phyloP scores from a whole-genome alignment of 805 yeast species.

The Candida sithepensis region DNA sequence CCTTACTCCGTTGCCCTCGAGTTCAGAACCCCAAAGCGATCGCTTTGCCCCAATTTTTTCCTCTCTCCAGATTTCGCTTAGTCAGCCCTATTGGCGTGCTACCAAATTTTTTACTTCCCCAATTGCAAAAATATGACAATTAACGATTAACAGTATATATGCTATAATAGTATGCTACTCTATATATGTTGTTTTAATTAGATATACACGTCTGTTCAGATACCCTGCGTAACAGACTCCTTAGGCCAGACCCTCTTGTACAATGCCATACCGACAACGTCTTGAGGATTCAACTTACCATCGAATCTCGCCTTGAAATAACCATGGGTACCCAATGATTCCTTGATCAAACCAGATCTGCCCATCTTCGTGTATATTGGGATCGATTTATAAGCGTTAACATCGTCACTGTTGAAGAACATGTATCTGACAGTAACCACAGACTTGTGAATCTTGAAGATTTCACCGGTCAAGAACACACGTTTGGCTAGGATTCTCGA shows the following conservation, averaged over 20 bases:
- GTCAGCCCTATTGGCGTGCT: no score
- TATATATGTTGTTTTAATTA: no score
- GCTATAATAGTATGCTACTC: neutral
- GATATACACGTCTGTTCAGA: conserved; percentile 3
- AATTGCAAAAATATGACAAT: no score
- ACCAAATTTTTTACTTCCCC: no score
- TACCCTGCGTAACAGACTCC: conserved; percentile 28
- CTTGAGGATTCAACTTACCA: conserved; percentile 86
- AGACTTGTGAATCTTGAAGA: conserved; percentile 89
- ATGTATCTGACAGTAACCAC: conserved; percentile 92
- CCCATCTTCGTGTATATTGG: conserved; percentile 93
- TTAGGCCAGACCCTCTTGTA: conserved; percentile 94
- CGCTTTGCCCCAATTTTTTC: no score
- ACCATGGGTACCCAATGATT: conserved; percentile 96
- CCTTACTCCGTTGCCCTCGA: no score
- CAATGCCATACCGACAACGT: conserved; percentile 87
- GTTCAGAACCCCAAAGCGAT: no score
- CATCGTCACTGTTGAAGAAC: conserved; percentile 92
- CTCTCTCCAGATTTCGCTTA: no score
- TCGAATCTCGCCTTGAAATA: conserved; percentile 95
- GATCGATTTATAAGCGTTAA: conserved; percentile 82
- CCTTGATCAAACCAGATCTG: conserved; percentile 91
- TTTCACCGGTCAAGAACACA: conserved; percentile 87
- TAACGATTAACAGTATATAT: neutral
- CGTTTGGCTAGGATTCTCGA: conserved; percentile 84